Evolutionary conservation across 2,329 filamentous ascomycete species (phyloP).

Genomic region (Diaporthe longicolla): DNA sequence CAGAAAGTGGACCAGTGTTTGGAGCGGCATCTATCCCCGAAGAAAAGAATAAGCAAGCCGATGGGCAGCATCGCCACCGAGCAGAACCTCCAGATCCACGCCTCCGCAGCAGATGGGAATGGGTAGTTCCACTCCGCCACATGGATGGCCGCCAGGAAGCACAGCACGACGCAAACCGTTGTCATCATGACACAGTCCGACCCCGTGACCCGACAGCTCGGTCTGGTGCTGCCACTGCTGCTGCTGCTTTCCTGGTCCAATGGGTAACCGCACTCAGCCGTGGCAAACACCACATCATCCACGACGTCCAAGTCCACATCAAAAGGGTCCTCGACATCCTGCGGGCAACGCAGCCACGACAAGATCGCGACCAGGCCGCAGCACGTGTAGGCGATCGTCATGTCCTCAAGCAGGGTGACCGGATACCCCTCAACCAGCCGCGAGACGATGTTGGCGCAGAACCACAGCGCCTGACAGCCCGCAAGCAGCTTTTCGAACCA

Average conservation of each 20-base stretch:
- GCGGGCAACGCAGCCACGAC: conserved; percentile 4
- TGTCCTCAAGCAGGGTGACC: conserved; percentile 7
- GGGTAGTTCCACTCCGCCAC: conserved; percentile 2
- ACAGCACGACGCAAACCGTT: not conserved
- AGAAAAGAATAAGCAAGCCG: conserved; percentile 2
- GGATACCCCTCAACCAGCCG: not conserved
- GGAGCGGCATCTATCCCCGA: conserved; percentile 10
- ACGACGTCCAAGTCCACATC: not conserved
- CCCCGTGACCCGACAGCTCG: not conserved
- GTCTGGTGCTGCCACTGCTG: not conserved
- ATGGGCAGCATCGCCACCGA: not conserved
- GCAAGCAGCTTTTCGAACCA: conserved; percentile 9
- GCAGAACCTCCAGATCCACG: conserved; percentile 1
- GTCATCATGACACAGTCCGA: not conserved
- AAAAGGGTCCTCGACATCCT: conserved; percentile 6
- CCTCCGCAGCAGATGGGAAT: not conserved
- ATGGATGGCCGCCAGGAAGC: not conserved
- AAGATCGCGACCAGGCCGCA: not conserved
- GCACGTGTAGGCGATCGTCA: not conserved
- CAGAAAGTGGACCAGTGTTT: not conserved
- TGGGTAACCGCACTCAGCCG: not conserved
- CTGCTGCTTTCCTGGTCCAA: not conserved
- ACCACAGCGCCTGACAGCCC: conserved; percentile 6
- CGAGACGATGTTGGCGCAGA: conserved; percentile 18
- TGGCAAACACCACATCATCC: not conserved